Base-by-base conservation (phyloP, 2,329 filamentous ascomycete species). In the Daldinia sp. region DNA sequence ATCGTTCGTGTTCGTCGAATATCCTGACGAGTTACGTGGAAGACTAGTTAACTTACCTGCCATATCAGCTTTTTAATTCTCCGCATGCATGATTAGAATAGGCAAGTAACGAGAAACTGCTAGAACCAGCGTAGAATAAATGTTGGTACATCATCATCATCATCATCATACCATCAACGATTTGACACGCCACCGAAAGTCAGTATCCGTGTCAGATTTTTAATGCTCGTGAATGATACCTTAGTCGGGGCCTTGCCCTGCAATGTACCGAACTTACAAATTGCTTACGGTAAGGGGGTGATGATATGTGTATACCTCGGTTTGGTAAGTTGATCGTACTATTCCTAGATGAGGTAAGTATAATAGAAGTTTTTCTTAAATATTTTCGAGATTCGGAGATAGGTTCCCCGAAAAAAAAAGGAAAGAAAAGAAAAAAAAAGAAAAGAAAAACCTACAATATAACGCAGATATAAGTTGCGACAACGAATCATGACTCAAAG, bases 121-220 rank as follows among this genome's bases (percentile, higher is more conserved):
- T 51, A 12, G 26, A 58, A 58, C 58, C 58, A 26, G 37, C 12
- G 20, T 10, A 13, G 7, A 12, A 18, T 4, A 18, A 3, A 39
- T 18, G 33, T 23, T 56, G 53, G 63, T 54, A 39, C 57, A 44
- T 15, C 7, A 23, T 23, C 20, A 23, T 23, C 20, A 23, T 23
- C 20, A 23, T 23, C 20, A 58, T 62, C 58, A 62, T 37, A 62
- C 59, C 61, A 65, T 68, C 35, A 26, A 60, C 3, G 28, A 28
- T 20, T 53, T 35, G 12, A 28, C 23, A 28, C 28, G 23, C 20
- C 9, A 28, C 28, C 48, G 28, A 2, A 28, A 33, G n/a, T 7
- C 18, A 20, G 30, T 13, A 13, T 6, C 28, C 10, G 23, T 63
- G 60, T 55, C 55, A 59, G 54, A 63, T 59, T 54, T 26, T 26